Conservation (phyloP, 345 rosid species). For the Cochlearia excelsa region DNA sequence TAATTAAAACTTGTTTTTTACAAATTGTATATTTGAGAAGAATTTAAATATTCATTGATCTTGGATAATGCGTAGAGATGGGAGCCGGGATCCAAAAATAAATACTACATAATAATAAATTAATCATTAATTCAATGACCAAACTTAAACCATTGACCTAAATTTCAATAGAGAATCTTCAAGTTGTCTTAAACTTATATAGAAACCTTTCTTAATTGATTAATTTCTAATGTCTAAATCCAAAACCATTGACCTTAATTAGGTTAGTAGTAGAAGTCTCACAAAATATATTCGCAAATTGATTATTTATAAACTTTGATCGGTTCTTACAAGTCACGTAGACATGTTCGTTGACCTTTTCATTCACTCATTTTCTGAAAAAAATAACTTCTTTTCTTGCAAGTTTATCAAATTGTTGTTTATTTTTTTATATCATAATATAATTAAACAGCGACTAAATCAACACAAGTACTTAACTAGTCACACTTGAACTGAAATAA, state of each 20-base stretch:
- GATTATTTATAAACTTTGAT: neutral
- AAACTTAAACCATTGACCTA: conserved; percentile 48
- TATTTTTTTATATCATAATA: too few species aligned
- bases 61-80: conserved; percentile 33
- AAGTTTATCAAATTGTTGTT: too few species aligned
- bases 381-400: too few species aligned
- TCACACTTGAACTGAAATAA: too few species aligned
- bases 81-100: conserved; percentile 22
- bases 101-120: neutral
- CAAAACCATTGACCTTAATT: conserved; percentile 35
- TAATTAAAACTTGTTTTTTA: too few species aligned
- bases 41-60: neutral
- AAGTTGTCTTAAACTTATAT: conserved; percentile 41
- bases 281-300: conserved; percentile 25
- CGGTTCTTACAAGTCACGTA: too few species aligned
- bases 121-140: conserved; percentile 29
- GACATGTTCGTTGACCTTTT: too few species aligned
- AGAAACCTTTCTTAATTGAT: conserved; percentile 25
- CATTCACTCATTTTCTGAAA: too few species aligned
- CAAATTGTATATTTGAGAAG: too few species aligned
- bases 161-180: conserved; percentile 42
- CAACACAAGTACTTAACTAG: too few species aligned
- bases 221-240: conserved; percentile 35
- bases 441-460: too few species aligned
- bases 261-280: conserved; percentile 24